Evolutionary conservation across 164 flowering plant genomes (phyloP), one percentile per base, ranked within the genome.

Genomic region (Chimonanthus praecox): DNA sequence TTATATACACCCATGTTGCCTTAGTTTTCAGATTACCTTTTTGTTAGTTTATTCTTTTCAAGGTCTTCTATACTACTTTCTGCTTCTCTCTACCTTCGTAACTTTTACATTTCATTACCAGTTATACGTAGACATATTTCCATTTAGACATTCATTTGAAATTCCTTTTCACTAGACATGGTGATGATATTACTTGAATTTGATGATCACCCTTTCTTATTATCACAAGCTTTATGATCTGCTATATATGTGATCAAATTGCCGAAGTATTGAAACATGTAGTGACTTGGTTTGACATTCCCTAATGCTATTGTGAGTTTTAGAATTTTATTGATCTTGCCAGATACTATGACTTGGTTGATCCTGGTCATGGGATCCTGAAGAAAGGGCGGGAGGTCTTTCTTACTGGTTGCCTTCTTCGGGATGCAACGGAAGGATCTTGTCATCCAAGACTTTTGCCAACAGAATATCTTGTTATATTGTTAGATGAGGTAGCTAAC

Each of bases 331-430:
- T 67, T 64, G 69, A 51, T 48, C 47, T 6, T 78, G 47, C 20
- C 80, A 95, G 99, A 82, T 91, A 81, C 80, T 95, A 92, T 73
- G 84, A 87, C 68, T 80, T 95, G 87, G 93, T 84, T 62, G 83
- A 86, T 77, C 79, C 84, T 74, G 74, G 76, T 3, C 82, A 80
- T 78, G 98, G 94, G 58, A 82, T 90, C 80, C 76, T 92, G 78
- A 91, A 80, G 82, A 91, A 86, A 82, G 98, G 93, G n/a, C 83
- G 97, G 76, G 95, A 92, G 80, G 79, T 90, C 61, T 84, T 86
- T 67, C 83, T 95, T 69, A 91, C 98, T 51, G 98, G 99, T 48
- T 92, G 99, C 77, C 85, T 84, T 81, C 93, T 91, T 61, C 87
- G 97, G 63, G 80, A 82, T 72, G 84, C 91, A 10, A 72, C 73